A percentile compares a stretch with the other conserved stretches of the same genome.
phyloP scores from a whole-genome alignment of 352 stramenopile species.

The Globisporangium orthogonon region DNA sequence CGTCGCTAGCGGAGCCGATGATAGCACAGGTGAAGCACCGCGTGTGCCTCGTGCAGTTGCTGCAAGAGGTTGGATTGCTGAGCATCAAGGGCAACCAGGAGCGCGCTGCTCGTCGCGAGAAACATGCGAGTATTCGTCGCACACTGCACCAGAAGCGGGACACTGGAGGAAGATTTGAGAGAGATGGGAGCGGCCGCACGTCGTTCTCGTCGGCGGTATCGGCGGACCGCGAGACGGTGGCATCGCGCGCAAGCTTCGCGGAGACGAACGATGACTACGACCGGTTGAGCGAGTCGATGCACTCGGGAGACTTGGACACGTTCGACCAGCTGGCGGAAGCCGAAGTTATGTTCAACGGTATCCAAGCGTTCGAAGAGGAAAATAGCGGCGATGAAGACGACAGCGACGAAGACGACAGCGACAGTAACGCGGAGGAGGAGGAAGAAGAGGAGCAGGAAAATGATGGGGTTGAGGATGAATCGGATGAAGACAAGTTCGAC shows the following conservation, averaged over 20 bases:
- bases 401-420: slow-evolving; percentile 6
- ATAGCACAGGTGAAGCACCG: slow-evolving; percentile 58
- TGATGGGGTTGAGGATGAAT: background rate
- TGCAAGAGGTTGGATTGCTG: slow-evolving; percentile 57
- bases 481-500: background rate
- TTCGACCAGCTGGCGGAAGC: slow-evolving; percentile 3
- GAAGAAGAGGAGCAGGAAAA: background rate
- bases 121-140: background rate
- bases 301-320: slow-evolving; percentile 5
- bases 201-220: slow-evolving; percentile 27
- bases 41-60: slow-evolving; percentile 46
- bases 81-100: slow-evolving; percentile 12
- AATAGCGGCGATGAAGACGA: slow-evolving; percentile 14
- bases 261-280: slow-evolving; percentile 28
- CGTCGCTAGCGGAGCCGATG: slow-evolving; percentile 53
- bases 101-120: background rate
- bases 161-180: background rate
- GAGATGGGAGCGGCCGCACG: background rate
- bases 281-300: slow-evolving; percentile 20
- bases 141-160: background rate
- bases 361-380: slow-evolving; percentile 16
- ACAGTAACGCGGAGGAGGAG: background rate
- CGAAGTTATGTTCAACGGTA: slow-evolving; percentile 4
- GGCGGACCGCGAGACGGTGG: slow-evolving; percentile 27
- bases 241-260: slow-evolving; percentile 30